Percentiles rank a stretch among this genome's conserved stretches.
These are phyloP conservation scores for Pythium aphanidermatum DNA, from an alignment of 352 stramenopile genomes.

Conservation along the genomic window DNA sequence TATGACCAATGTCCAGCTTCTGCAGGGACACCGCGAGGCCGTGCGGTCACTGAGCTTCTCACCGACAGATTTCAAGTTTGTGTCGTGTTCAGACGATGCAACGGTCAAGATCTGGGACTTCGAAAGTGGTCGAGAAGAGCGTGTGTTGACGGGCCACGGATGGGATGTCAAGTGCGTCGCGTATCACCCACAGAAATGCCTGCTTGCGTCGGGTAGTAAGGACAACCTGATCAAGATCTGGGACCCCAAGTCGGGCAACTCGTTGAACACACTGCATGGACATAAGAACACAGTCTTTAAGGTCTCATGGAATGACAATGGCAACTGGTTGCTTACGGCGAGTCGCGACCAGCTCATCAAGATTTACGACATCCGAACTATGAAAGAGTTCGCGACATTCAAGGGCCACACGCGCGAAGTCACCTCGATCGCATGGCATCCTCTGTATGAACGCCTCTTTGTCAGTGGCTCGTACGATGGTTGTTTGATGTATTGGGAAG, in stretches of 20 bases:
- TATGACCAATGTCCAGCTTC: constrained; percentile 83
- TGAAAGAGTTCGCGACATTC: constrained; percentile 94
- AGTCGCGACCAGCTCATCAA: constrained; percentile 98
- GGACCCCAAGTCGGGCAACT: constrained; percentile 93
- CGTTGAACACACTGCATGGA: constrained; percentile 93
- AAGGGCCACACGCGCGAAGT: constrained; percentile 96
- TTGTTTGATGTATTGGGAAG: constrained; percentile 97
- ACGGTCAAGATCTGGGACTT: constrained; percentile 93
- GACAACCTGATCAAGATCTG: constrained; percentile 98
- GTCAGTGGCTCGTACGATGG: constrained; percentile 96
- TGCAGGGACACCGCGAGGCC: constrained; percentile 83
- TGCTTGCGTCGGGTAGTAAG: constrained; percentile 95
- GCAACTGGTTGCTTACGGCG: constrained; percentile 96
- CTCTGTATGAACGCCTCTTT: constrained; percentile 95
- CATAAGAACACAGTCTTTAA: constrained; percentile 99
- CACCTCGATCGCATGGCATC: constrained; percentile 96
- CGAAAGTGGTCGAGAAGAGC: constrained; percentile 90
- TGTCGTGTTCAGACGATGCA: constrained; percentile 95
- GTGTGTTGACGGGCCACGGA: constrained; percentile 93
- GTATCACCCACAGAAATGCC: constrained; percentile 93
- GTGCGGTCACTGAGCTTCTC: constrained; percentile 96
- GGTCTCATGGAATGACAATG: constrained; percentile 96
- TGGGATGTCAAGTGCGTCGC: constrained; percentile 98
- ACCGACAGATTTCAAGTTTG: constrained; percentile 97
- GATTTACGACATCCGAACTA: constrained; percentile 97